Evolutionary conservation across 768 basidiomycete genomes (phyloP).

Genomic region (Lactifluus piperatus): DNA sequence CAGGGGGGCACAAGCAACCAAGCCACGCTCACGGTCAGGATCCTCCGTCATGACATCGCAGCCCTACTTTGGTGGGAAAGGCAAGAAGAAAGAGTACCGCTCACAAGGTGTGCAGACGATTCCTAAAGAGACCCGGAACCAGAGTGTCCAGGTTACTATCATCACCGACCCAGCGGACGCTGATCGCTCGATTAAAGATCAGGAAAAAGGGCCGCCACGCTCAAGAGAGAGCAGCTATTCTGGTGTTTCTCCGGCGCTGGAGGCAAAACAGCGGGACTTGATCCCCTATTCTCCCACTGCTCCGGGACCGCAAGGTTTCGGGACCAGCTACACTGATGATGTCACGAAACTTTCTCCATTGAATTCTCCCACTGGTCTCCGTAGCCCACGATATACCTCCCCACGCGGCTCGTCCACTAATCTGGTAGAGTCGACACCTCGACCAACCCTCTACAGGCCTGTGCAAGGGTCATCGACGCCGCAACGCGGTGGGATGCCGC

Average conservation of each 20-base stretch:
- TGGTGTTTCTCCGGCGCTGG: background rate
- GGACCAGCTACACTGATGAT: constrained; percentile 4
- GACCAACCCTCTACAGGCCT: constrained; percentile 12
- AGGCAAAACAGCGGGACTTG: background rate
- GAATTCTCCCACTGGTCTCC: constrained; percentile 26
- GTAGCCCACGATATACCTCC: constrained; percentile 20
- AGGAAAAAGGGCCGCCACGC: constrained; percentile 7
- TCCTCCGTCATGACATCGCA: constrained; percentile 31
- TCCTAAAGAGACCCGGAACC: constrained; percentile 41
- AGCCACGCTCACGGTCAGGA: constrained; percentile 24
- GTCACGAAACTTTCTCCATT: constrained; percentile 24
- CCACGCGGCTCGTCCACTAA: constrained; percentile 21
- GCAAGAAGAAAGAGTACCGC: constrained; percentile 48
- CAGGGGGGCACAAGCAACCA: constrained; percentile 24
- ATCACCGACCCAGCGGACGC: constrained; percentile 16
- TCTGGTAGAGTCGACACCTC: constrained; percentile 11
- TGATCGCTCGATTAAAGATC: constrained; percentile 18
- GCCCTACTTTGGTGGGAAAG: constrained; percentile 27
- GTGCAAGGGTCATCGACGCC: constrained; percentile 7
- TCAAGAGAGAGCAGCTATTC: constrained; percentile 7
- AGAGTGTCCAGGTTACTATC: constrained; percentile 50
- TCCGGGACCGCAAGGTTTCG: background rate
- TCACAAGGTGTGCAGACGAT: constrained; percentile 67
- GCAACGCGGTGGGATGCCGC: constrained; percentile 15
- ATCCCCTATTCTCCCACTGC: background rate